Percentiles rank a stretch among this genome's conserved stretches.
Evolutionary conservation across 2,329 filamentous ascomycete genomes (phyloP).

Genomic region (Cordyceps tenuipes): DNA sequence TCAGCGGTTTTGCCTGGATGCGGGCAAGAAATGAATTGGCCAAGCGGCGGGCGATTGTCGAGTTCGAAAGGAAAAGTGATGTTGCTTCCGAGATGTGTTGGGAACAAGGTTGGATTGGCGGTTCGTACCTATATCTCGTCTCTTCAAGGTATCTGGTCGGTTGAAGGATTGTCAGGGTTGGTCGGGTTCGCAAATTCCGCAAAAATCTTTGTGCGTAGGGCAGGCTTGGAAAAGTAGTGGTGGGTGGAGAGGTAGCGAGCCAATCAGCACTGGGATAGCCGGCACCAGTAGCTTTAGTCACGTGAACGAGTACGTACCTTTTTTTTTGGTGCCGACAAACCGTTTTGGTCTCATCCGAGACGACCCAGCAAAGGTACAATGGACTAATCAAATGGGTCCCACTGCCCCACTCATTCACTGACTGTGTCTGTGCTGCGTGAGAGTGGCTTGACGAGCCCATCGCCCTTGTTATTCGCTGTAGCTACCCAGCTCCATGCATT

Average conservation of each 20-base stretch:
- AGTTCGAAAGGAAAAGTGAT: neutral
- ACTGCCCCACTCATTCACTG: neutral
- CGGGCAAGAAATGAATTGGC: neutral
- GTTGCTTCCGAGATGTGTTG: slow-evolving; percentile 7
- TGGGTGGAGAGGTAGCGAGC: slow-evolving; percentile 26
- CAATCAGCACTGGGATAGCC: slow-evolving; percentile 21
- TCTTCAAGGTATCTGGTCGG: slow-evolving; percentile 28
- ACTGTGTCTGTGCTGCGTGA: too few species aligned
- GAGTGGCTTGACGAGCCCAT: slow-evolving; percentile 3
- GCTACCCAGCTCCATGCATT: slow-evolving; percentile 3
- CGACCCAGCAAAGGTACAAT: neutral
- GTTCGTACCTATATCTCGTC: slow-evolving; percentile 35
- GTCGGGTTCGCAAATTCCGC: slow-evolving; percentile 29
- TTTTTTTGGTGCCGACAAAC: neutral
- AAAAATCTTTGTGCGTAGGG: slow-evolving; percentile 37
- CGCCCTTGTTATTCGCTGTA: slow-evolving; percentile 9
- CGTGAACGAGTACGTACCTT: slow-evolving; percentile 19
- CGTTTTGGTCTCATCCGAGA: neutral
- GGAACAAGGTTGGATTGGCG: slow-evolving; percentile 15
- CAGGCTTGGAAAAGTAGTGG: slow-evolving; percentile 26
- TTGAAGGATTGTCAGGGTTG: slow-evolving; percentile 26
- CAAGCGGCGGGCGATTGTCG: neutral
- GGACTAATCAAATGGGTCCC: slow-evolving; percentile 1
- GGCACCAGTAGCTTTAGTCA: slow-evolving; percentile 14
- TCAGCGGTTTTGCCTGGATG: slow-evolving; percentile 7